Conservation (phyloP, 768 basidiomycete genomes). For the Mycena epipterygia region DNA sequence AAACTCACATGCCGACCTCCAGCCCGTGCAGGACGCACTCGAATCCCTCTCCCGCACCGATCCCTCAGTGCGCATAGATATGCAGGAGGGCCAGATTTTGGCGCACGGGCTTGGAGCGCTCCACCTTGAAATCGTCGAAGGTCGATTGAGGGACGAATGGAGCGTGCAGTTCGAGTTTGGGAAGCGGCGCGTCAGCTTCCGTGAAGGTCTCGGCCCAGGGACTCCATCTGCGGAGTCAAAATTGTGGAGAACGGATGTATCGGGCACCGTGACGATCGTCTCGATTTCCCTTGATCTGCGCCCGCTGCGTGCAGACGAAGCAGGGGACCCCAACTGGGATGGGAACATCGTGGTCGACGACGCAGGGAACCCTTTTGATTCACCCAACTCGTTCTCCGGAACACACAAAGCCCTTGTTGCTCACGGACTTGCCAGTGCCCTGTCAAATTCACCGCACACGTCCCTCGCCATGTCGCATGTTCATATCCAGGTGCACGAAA, state of each 20-base stretch:
- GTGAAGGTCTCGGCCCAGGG: constrained; percentile 67
- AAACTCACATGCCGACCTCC: constrained; percentile 82
- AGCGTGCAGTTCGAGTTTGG: constrained; percentile 84
- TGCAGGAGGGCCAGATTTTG: constrained; percentile 86
- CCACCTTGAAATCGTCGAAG: constrained; percentile 91
- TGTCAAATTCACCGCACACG: constrained; percentile 86
- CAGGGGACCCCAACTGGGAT: constrained; percentile 79
- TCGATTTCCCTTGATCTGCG: constrained; percentile 69
- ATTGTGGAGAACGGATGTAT: constrained; percentile 74
- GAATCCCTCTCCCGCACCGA: constrained; percentile 84
- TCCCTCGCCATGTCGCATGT: constrained; percentile 78
- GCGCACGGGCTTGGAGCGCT: constrained; percentile 88
- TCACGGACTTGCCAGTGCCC: constrained; percentile 76
- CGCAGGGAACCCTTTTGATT: constrained; percentile 63
- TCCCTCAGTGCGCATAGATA: constrained; percentile 87
- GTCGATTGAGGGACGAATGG: constrained; percentile 87
- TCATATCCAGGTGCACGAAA: constrained; percentile 65
- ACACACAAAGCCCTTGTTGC: constrained; percentile 69
- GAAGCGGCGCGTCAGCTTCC: constrained; percentile 82
- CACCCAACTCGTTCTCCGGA: constrained; percentile 60
- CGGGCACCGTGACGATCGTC: constrained; percentile 67
- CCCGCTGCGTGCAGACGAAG: constrained; percentile 66
- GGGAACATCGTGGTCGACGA: constrained; percentile 80
- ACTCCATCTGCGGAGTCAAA: constrained; percentile 50
- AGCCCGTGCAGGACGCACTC: constrained; percentile 83